Base-by-base conservation (phyloP, 1,139 yeast species). In the Nakaseomyces sp. region DNA sequence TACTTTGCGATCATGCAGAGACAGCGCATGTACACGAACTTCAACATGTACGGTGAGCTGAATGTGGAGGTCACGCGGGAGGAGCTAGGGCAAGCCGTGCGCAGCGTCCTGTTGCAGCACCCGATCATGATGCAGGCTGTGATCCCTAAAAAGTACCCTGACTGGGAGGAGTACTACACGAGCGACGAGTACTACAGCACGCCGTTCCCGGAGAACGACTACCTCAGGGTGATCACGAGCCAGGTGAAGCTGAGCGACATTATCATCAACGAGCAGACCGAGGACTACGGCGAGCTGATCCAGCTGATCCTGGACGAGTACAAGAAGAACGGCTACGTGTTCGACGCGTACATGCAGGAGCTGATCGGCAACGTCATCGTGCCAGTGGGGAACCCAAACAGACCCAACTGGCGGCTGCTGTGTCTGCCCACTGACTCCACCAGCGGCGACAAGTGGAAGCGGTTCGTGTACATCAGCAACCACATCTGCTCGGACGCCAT, bases 1-100 rank as follows among this genome's bases (percentile, higher is more conserved):
- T 55, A 54, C 46, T 55, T 57, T 44, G 58, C 58, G 1, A 18
- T 54, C n/a, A 36, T 50, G 38, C 57, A 52, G 37, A 53, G 62
- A 43, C 61, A 57, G 43, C 47, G 50, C 5, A 37, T 57, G 39
- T 57, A 57, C 43, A 37, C 53, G 8, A 56, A 54, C 44, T 57
- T 57, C 44, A 44, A 46, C n/a, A 29, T 55, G 25, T 54, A 52
- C 42, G 50, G 54, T 31, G 55, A 53, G 31, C 33, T 56, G 43
- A 52, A 47, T 35, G 30, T 41, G 18, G 17, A 43, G 1, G 37
- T 53, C 4, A 38, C 45, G 5, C 20, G 36, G 6, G 22, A 24
- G 3, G 49, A 48, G 22, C 40, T 56, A 16, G 31, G 44, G 3
- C 17, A 18, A 13, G 52, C 55, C 6, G 38, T 57, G 18, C 50